phyloP scores from a whole-genome alignment of 176 grass and related monocot species.

The Aechmea fasciata region DNA sequence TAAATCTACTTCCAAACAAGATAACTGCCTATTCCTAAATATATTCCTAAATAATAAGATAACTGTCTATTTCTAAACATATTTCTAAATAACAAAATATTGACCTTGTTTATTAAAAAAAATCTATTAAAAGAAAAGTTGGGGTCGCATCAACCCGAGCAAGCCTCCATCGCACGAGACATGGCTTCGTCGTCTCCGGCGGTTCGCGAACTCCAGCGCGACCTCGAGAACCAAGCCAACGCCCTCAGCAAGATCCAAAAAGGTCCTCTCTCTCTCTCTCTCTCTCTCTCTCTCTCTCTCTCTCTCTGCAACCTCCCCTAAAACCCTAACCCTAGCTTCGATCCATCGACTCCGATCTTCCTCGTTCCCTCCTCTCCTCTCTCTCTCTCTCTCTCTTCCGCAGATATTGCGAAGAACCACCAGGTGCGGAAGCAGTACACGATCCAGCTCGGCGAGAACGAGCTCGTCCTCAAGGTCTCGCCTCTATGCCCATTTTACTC shows the following conservation, averaged over 20 bases:
- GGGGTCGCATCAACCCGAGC: no score
- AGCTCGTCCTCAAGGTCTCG: constrained; percentile 83
- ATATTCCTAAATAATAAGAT: no score
- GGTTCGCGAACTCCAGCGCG: constrained; percentile 67
- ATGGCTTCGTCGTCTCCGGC: constrained; percentile 38
- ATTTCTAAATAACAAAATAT: no score
- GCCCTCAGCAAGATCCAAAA: constrained; percentile 95
- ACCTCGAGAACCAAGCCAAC: constrained; percentile 72
- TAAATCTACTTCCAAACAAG: no score
- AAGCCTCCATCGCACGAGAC: background rate
- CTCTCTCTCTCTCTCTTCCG: background rate
- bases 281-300: background rate
- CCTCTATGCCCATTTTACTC: background rate
- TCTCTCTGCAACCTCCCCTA: background rate
- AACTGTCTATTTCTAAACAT: no score
- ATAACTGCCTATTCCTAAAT: no score
- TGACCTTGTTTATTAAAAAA: no score
- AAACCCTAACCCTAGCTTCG: constrained; percentile 25
- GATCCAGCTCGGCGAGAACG: constrained; percentile 95
- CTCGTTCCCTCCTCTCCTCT: background rate
- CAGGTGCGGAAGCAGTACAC: constrained; percentile 99
- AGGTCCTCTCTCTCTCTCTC: constrained; percentile 20
- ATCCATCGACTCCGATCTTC: background rate
- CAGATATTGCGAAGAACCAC: constrained; percentile 96
- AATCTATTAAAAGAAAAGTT: no score